A percentile compares a stretch with the other conserved stretches of the same genome.
phyloP scores from a whole-genome alignment of 179 eudicot species.

The Silene coronaria region DNA sequence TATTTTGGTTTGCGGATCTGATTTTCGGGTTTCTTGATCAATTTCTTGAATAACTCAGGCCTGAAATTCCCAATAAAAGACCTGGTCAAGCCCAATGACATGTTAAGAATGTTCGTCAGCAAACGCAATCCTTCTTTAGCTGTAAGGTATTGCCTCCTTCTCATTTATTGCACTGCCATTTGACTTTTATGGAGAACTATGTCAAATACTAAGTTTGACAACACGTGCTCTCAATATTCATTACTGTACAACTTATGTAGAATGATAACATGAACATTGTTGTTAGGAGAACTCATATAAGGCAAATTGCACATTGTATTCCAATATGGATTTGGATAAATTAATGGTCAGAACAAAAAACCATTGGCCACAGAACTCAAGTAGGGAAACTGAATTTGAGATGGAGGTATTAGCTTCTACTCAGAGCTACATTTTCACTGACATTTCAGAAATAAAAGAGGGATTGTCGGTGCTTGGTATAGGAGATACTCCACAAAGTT shows the following conservation, averaged over 20 bases:
- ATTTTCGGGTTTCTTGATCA: constrained; percentile 6
- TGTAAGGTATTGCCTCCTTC: constrained; percentile 20
- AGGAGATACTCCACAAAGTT: background rate
- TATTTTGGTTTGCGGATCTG: background rate
- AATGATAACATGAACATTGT: background rate
- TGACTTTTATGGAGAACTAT: too few relatives aligned
- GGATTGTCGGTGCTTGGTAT: background rate
- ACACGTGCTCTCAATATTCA: background rate
- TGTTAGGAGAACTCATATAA: background rate
- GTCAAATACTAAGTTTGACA: background rate
- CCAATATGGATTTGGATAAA: background rate
- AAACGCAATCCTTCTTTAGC: constrained; percentile 51
- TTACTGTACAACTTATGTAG: background rate
- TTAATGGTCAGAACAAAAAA: background rate
- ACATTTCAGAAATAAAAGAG: background rate
- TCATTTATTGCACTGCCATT: background rate
- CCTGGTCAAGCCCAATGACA: constrained; percentile 47
- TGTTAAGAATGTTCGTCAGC: constrained; percentile 48
- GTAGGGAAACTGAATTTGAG: background rate
- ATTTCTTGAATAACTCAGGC: constrained; percentile 38
- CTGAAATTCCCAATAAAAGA: constrained; percentile 45
- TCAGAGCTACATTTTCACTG: background rate
- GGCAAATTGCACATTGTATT: background rate
- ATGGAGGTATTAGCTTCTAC: constrained; percentile 41
- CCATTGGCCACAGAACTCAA: background rate